Conservation (phyloP, 805 yeast species). For the Sporopachydermia quercuum region DNA sequence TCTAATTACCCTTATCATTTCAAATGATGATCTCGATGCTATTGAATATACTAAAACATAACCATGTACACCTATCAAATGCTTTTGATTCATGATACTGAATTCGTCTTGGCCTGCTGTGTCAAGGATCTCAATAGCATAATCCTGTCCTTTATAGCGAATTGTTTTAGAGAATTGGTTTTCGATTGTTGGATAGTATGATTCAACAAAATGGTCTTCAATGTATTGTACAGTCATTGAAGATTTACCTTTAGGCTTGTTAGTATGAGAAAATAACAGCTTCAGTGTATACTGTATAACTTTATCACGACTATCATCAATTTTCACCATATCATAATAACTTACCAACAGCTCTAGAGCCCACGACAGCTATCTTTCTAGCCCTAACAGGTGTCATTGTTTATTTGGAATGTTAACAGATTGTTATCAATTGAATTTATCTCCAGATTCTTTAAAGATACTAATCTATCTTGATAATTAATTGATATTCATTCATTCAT, state of each 20-base stretch:
- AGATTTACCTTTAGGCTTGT: conserved; percentile 41
- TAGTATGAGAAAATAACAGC: neutral
- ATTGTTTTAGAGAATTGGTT: conserved; percentile 66
- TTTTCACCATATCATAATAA: conserved; percentile 23
- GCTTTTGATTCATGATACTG: conserved; percentile 63
- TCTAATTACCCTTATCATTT: conserved; percentile 57
- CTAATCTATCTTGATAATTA: too few relatives aligned
- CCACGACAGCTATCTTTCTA: conserved; percentile 74
- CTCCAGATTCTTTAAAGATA: too few relatives aligned
- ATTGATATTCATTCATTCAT: too few relatives aligned
- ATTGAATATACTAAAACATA: conserved; percentile 72
- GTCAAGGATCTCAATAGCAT: conserved; percentile 72
- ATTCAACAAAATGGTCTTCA: conserved; percentile 78
- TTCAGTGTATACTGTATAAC: neutral
- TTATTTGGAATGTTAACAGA: too few relatives aligned
- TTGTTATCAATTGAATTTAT: too few relatives aligned
- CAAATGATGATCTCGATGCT: conserved; percentile 63
- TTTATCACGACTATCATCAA: conserved; percentile 4
- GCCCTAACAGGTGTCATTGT: conserved; percentile 28
- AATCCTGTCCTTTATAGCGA: conserved; percentile 56
- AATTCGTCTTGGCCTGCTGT: conserved; percentile 93
- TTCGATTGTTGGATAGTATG: conserved; percentile 84
- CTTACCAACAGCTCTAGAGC: conserved; percentile 73
- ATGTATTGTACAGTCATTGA: conserved; percentile 74
- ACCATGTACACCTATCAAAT: conserved; percentile 72